Percentiles rank a stretch among this genome's conserved stretches.
Conservation (phyloP, 2,329 filamentous ascomycete species). For the Fusarium sp. region DNA sequence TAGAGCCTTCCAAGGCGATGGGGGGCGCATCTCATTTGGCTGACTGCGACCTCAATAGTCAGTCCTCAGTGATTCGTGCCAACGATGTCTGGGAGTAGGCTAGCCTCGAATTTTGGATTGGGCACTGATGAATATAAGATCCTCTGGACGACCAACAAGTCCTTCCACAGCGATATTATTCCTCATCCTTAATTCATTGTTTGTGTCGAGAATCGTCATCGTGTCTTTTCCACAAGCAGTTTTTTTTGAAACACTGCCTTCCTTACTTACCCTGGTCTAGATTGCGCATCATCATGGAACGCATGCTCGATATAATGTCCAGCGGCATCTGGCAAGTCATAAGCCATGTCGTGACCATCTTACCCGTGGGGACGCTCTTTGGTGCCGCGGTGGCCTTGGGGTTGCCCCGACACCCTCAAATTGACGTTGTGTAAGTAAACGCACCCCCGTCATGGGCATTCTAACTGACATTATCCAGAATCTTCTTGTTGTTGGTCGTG, state of each 20-base stretch:
- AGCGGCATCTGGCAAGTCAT: constrained; percentile 1
- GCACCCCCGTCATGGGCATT: neutral
- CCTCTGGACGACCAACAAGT: neutral
- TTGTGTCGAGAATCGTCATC: neutral
- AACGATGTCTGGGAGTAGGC: neutral
- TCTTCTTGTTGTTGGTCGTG: constrained; percentile 24
- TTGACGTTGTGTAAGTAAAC: constrained; percentile 36
- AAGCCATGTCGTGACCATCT: constrained; percentile 10
- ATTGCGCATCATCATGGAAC: constrained; percentile 9
- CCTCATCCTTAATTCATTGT: neutral
- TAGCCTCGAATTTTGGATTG: constrained; percentile 17
- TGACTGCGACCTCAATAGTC: neutral
- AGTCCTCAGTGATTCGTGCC: neutral
- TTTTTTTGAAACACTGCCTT: neutral
- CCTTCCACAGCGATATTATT: constrained; percentile 4
- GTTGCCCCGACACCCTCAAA: constrained; percentile 22
- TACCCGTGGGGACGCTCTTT: constrained; percentile 34
- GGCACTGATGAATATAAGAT: constrained; percentile 25
- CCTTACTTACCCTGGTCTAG: neutral
- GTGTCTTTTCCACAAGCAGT: neutral
- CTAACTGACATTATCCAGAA: constrained; percentile 32
- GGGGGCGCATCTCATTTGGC: constrained; percentile 4
- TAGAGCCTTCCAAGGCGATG: neutral
- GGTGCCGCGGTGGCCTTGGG: constrained; percentile 34
- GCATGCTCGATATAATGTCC: constrained; percentile 3